These are phyloP conservation scores for Alliaria petiolata DNA, from an alignment of 345 rosid genomes.

Conservation along the genomic window DNA sequence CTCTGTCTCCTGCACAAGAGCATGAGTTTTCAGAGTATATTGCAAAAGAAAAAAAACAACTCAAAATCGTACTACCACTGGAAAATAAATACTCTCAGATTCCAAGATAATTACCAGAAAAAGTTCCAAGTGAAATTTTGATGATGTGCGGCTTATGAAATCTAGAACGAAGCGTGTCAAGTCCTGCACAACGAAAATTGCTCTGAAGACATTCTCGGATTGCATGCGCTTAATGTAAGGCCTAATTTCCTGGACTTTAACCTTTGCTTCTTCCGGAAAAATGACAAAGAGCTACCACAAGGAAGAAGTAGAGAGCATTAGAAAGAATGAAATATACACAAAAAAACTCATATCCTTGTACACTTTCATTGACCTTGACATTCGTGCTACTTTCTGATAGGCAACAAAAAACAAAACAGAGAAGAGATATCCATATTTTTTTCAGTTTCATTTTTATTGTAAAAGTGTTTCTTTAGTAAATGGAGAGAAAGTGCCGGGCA, in stretches of 20 bases:
- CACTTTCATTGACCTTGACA: too few species aligned
- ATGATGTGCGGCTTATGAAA: constrained; percentile 48
- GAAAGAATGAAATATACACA: background rate
- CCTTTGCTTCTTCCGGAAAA: constrained; percentile 69
- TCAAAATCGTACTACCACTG: background rate
- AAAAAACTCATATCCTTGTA: background rate
- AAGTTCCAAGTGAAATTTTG: constrained; percentile 71
- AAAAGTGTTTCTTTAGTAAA: too few species aligned
- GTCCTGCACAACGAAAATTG: constrained; percentile 64
- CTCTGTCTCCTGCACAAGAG: constrained; percentile 54
- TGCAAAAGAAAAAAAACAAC: background rate
- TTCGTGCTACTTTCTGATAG: too few species aligned
- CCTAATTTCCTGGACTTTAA: constrained; percentile 56
- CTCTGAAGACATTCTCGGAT: constrained; percentile 67
- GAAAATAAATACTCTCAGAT: background rate
- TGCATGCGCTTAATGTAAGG: constrained; percentile 61
- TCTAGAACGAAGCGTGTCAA: constrained; percentile 74
- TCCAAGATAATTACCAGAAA: constrained; percentile 57
- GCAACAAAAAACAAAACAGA: too few species aligned
- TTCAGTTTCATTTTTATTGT: too few species aligned
- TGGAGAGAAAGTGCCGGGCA: too few species aligned
- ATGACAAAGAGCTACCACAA: constrained; percentile 55
- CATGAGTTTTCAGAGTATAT: background rate
- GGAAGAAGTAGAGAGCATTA: background rate
- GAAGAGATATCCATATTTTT: too few species aligned